Base-by-base conservation (phyloP, 768 basidiomycete genomes). In the Hypsizygus marmoreus region DNA sequence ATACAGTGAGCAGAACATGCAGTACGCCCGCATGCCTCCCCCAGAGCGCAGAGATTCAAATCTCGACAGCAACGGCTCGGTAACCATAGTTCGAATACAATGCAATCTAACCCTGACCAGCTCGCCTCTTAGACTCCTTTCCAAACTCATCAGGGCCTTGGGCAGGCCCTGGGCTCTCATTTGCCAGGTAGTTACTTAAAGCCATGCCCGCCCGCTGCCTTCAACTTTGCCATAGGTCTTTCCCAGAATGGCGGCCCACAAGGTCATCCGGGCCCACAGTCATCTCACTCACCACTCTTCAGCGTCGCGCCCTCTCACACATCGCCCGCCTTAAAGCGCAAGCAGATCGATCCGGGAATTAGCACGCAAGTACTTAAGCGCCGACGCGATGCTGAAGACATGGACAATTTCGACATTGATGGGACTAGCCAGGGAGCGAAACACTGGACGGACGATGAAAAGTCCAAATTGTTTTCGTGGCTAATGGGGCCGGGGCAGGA, bases 401-500 rank as follows among this genome's bases (percentile, higher is more conserved):
- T 53, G 5, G 68, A 73, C 40, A 55, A 53, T 33, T 75, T 70
- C 50, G 78, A 81, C 54, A 61, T 74, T 23, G 76, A 77, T 40
- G 71, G 75, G 42, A 61, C 63, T 7, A 75, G 68, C 4, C 77
- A 80, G 49, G 88, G 88, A 19, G 84, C 88, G 1, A 89, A 89
- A 54, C 88, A 91, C 55, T 91, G 88, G 88, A 86, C 86, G 0
- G 88, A 89, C 61, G 86, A 88, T 7, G 88, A 91, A 59, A 91
- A 90, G 66, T 76, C 85, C 11, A 81, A 77, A 50, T 70, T 91
- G 35, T 91, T 91, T 63, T 77, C 68, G 33, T 91, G 88, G 87
- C 77, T 91, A 36, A 86, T 91, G 81, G 86, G 77, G 16, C 68
- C 66, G 10, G 75, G 75, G 13, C 79, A 84, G 56, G 86, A 90